Conservation (phyloP, 352 stramenopile genomes). For the Pythium utonaiense region DNA sequence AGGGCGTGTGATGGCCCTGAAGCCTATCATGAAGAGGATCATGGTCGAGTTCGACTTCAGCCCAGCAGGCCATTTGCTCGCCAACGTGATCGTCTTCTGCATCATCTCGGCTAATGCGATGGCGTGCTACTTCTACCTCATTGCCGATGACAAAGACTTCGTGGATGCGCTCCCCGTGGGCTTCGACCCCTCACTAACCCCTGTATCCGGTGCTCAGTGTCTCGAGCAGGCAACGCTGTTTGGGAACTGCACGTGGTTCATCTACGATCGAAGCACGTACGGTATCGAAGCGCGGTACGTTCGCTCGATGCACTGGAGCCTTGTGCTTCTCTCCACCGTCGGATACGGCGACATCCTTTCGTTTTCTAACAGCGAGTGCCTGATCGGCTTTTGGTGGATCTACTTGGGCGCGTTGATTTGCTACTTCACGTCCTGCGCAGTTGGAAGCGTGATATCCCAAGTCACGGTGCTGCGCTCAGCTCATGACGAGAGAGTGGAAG, state of each 20-base stretch:
- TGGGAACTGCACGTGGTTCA: slow-evolving; percentile 69
- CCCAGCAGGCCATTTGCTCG: slow-evolving; percentile 34
- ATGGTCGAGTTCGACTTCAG: slow-evolving; percentile 43
- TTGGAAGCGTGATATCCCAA: slow-evolving; percentile 57
- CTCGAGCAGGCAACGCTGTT: slow-evolving; percentile 49
- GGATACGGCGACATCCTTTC: slow-evolving; percentile 65
- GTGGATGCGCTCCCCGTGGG: slow-evolving; percentile 39
- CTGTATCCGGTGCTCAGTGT: slow-evolving; percentile 32
- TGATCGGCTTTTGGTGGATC: slow-evolving; percentile 62
- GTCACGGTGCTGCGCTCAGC: slow-evolving; percentile 43
- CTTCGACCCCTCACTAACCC: slow-evolving; percentile 18
- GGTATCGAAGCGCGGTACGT: slow-evolving; percentile 52
- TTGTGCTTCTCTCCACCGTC: slow-evolving; percentile 68
- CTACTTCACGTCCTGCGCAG: slow-evolving; percentile 62
- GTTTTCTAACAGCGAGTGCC: slow-evolving; percentile 52
- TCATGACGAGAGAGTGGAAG: slow-evolving; percentile 40
- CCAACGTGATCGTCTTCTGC: slow-evolving; percentile 47
- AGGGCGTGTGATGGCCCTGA: slow-evolving; percentile 38
- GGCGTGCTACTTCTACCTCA: slow-evolving; percentile 60
- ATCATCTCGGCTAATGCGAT: slow-evolving; percentile 34
- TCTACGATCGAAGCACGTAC: slow-evolving; percentile 62
- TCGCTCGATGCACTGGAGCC: slow-evolving; percentile 61
- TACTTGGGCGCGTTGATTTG: slow-evolving; percentile 62
- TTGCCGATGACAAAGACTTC: slow-evolving; percentile 45
- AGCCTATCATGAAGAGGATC: slow-evolving; percentile 33